These are phyloP conservation scores for Juglanconis juglandina DNA, from an alignment of 2,329 filamentous ascomycete species.

Conservation along the genomic window DNA sequence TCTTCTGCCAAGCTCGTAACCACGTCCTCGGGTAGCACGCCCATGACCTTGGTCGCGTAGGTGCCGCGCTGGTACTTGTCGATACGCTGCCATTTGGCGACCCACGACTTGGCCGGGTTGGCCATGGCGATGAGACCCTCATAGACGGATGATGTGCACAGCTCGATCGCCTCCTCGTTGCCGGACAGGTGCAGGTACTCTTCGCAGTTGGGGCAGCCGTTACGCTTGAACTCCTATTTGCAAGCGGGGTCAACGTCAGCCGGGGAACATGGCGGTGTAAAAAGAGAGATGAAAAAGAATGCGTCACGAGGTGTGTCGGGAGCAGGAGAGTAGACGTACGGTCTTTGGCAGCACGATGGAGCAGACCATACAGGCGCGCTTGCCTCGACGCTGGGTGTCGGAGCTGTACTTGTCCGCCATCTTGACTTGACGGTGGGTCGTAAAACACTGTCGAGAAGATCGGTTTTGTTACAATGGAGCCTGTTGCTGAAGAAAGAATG, in stretches of 20 bases:
- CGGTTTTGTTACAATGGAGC: too few species aligned
- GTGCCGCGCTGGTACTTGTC: slow-evolving; percentile 84
- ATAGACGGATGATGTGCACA: slow-evolving; percentile 94
- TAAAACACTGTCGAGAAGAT: too few species aligned
- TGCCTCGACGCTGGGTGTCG: slow-evolving; percentile 66
- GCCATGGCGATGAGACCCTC: slow-evolving; percentile 85
- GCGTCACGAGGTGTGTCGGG: neutral
- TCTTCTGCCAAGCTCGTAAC: slow-evolving; percentile 59
- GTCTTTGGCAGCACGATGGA: slow-evolving; percentile 82
- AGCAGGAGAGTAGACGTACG: slow-evolving; percentile 43
- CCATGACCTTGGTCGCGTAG: slow-evolving; percentile 93
- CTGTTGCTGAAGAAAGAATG: neutral
- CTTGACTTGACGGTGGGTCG: too few species aligned
- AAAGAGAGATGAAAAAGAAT: too few species aligned
- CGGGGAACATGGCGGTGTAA: neutral
- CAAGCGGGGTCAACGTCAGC: neutral
- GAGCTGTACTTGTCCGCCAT: slow-evolving; percentile 6
- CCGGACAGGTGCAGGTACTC: slow-evolving; percentile 80
- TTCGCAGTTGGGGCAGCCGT: slow-evolving; percentile 96
- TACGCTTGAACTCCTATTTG: slow-evolving; percentile 71
- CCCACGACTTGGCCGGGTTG: slow-evolving; percentile 83
- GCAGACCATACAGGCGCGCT: slow-evolving; percentile 98
- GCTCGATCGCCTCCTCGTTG: slow-evolving; percentile 76
- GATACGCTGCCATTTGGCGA: slow-evolving; percentile 92
- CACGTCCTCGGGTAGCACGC: slow-evolving; percentile 68